Evolutionary conservation across 306 rosid species (phyloP).

Genomic region (Acacia melanoxylon): DNA sequence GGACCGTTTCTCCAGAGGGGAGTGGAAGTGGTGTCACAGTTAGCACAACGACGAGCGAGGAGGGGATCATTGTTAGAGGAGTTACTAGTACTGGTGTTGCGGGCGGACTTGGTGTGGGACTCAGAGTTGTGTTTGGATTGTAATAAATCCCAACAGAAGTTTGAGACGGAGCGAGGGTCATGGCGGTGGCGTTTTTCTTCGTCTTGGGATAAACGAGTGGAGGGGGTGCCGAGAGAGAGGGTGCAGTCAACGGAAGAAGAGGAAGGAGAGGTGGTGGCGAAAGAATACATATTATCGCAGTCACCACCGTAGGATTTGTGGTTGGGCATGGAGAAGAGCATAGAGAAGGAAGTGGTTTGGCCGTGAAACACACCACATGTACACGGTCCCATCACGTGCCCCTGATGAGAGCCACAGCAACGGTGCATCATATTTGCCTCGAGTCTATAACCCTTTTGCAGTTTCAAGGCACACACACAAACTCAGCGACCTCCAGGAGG

Average conservation of each 20-base stretch:
- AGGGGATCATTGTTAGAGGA: slow-evolving; percentile 55
- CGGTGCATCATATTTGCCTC: slow-evolving; percentile 57
- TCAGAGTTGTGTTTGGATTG: slow-evolving; percentile 53
- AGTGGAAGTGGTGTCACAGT: slow-evolving; percentile 97
- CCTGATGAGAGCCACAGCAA: slow-evolving; percentile 59
- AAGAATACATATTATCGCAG: slow-evolving; percentile 34
- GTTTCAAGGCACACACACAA: neutral
- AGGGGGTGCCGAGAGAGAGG: slow-evolving; percentile 88
- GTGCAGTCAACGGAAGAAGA: slow-evolving; percentile 87
- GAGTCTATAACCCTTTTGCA: neutral
- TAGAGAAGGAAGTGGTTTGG: slow-evolving; percentile 64
- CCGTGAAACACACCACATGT: slow-evolving; percentile 59
- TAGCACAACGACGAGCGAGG: slow-evolving; percentile 94
- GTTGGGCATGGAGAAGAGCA: slow-evolving; percentile 61
- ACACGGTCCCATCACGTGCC: slow-evolving; percentile 66
- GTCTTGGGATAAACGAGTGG: slow-evolving; percentile 61
- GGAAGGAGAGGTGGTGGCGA: slow-evolving; percentile 43
- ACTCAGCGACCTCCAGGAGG: neutral
- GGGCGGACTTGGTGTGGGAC: slow-evolving; percentile 33
- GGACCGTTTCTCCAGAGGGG: slow-evolving; percentile 99
- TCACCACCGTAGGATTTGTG: slow-evolving; percentile 42
- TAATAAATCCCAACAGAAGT: slow-evolving; percentile 79
- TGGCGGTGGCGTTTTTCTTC: slow-evolving; percentile 42
- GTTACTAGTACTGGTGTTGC: slow-evolving; percentile 5
- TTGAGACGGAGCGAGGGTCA: slow-evolving; percentile 30